Evolutionary conservation across 2,329 filamentous ascomycete genomes (phyloP), one percentile per base, ranked within the genome.

Genomic region (Colletotrichum karsti): DNA sequence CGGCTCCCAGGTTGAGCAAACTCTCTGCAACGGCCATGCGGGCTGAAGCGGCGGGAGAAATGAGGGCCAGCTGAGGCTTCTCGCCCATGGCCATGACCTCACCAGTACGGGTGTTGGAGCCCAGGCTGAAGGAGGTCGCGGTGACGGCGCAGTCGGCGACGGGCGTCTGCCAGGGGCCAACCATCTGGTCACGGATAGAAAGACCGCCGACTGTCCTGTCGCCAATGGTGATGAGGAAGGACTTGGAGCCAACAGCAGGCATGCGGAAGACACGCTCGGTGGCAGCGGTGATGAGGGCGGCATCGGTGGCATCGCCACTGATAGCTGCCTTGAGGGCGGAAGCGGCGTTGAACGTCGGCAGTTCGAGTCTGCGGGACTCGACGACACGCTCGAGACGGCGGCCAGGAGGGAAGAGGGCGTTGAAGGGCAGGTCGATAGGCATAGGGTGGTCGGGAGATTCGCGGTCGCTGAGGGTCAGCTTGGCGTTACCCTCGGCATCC

Each of bases 81-180:
- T 98, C 95, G 35, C 96, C 96, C 92, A 97, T 97, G 1, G 94
- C 92, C 93, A 98, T 97, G n/a, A 95, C 95, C 79, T 98, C 96
- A 72, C 96, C 96, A 28, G 91, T 93, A 74, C 87, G 91, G 53
- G 92, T 87, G 67, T 91, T 93, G 15, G 86, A 83, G 15, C 85
- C 85, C 7, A 88, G 75, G 51, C 90, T 88, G 73, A 97, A 90
- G 3, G 93, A 92, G 0, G 93, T 95, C 1, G 93, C 90, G 22
- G 95, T 98, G 24, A 98, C 95, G 3, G 94, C 95, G 53, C 97
- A 95, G 78, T 99, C 95, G 4, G 96, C 91, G 13, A 98, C 94
- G 3, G 96, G 96, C 12, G 91, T 93, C 78, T 98, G 96, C 95
- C 95, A 98, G 56, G 93, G 94, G 1, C 96, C 96, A 60, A 98